These are phyloP conservation scores for Fistulifera pelliculosa DNA, from an alignment of 108 stramenopile genomes.

Conservation along the genomic window DNA sequence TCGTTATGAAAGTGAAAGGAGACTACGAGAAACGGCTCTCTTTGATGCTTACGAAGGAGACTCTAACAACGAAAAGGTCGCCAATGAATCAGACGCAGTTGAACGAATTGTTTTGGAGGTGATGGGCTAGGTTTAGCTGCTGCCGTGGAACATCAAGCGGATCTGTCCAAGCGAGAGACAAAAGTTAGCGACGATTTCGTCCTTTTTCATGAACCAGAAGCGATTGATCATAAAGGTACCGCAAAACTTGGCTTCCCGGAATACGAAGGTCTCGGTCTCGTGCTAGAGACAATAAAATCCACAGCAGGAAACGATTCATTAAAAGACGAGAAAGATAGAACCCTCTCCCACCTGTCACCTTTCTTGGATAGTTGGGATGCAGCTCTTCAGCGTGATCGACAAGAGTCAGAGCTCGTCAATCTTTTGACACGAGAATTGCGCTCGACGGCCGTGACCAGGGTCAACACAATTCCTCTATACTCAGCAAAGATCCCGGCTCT, in stretches of 20 bases:
- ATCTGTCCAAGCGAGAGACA: too few species aligned
- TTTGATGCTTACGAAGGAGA: slow-evolving; percentile 61
- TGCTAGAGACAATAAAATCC: slow-evolving; percentile 32
- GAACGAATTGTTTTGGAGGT: slow-evolving; percentile 67
- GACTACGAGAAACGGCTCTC: slow-evolving; percentile 56
- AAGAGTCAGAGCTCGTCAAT: slow-evolving; percentile 64
- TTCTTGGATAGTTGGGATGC: slow-evolving; percentile 77
- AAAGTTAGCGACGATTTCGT: slow-evolving; percentile 55
- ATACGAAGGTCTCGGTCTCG: slow-evolving; percentile 59
- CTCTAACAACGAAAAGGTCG: slow-evolving; percentile 23
- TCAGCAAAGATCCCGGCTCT: slow-evolving; percentile 10
- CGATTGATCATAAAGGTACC: slow-evolving; percentile 13
- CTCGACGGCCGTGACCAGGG: background rate
- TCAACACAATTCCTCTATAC: background rate
- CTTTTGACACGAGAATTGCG: slow-evolving; percentile 54
- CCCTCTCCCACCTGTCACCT: slow-evolving; percentile 31
- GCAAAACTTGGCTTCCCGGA: slow-evolving; percentile 36
- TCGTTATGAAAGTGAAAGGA: slow-evolving; percentile 62
- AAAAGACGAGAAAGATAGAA: slow-evolving; percentile 8
- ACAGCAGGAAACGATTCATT: slow-evolving; percentile 15
- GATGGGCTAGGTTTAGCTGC: slow-evolving; percentile 6
- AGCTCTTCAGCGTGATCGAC: slow-evolving; percentile 47
- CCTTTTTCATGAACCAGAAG: slow-evolving; percentile 41
- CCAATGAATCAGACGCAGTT: slow-evolving; percentile 38
- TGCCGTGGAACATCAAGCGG: background rate